Conservation (phyloP, 2,329 filamentous ascomycete genomes). For the Exserohilum rostratum region DNA sequence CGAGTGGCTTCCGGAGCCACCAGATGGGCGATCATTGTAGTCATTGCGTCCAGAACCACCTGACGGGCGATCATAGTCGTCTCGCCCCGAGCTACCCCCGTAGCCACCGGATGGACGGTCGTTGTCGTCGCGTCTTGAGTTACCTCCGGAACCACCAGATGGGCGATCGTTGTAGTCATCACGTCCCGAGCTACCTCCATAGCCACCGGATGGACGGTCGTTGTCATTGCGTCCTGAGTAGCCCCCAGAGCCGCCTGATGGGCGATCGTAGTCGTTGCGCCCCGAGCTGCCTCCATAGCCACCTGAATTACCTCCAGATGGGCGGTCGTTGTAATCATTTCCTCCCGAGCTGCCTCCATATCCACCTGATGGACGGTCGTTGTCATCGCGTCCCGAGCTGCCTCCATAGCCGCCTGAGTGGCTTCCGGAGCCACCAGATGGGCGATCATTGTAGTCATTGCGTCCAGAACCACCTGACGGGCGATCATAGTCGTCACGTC, state of each 20-base stretch:
- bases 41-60: slow-evolving; percentile 7
- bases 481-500: slow-evolving; percentile 11
- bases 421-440: background rate
- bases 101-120: slow-evolving; percentile 30
- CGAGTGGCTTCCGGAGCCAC: slow-evolving; percentile 18
- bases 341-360: slow-evolving; percentile 2
- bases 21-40: slow-evolving; percentile 32
- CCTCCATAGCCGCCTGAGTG: background rate
- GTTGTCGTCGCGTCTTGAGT: slow-evolving; percentile 27
- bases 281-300: slow-evolving; percentile 19
- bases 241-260: slow-evolving; percentile 20
- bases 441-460: background rate
- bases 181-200: slow-evolving; percentile 14
- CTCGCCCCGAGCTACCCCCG: slow-evolving; percentile 15
- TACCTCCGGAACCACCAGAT: slow-evolving; percentile 19
- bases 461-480: background rate
- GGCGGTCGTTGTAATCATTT: slow-evolving; percentile 24
- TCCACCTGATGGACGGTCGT: background rate
- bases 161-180: slow-evolving; percentile 23
- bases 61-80: slow-evolving; percentile 27
- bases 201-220: slow-evolving; percentile 31
- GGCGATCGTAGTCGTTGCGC: no score
- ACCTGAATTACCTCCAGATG: slow-evolving; percentile 29
- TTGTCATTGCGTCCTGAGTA: slow-evolving; percentile 23
- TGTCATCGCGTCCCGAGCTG: background rate